Base-by-base conservation (phyloP, 2,329 filamentous ascomycete species). In the Aureobasidium lini region DNA sequence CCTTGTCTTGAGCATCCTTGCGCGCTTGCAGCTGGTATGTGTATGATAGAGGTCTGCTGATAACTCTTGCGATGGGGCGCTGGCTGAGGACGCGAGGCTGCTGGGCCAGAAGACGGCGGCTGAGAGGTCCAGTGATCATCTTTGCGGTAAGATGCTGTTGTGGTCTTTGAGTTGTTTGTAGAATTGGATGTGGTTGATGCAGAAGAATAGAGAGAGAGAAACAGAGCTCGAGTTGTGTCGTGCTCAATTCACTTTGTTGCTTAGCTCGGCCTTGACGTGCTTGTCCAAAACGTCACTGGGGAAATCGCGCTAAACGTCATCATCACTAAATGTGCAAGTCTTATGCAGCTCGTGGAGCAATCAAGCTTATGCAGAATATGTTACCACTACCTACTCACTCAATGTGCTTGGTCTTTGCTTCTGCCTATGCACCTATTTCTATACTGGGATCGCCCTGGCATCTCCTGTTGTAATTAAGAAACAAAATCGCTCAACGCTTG, bases 1-100 rank as follows among this genome's bases (percentile, higher is more conserved):
- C 80, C 61, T 77, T 78, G 69, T 75, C 74, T 65, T 76, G 71
- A n/a, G 72, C 63, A 61, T 77, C 73, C 63, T 79, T 79, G 46
- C 69, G 67, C 2, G 74, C 66, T 47, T 65, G 66, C 6, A 65
- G 62, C 18, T 64, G 66, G 31, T 66, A 68, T 8, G 66, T 54
- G 34, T 57, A 48, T n/a, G 60, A 59, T 23, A 62, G n/a, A 13
- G 46, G 49, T 34, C 60, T 61, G 57, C 36, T 53, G 18, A 59
- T 42, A 31, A 57, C 18, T 16, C 43, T 44, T 29, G 54, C 54
- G 18, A 57, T 4, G 3, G 42, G 54, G 34, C 54, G 54, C 39
- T 57, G 54, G 54, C 54, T 57, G 54, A 57, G 54, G 18, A 44
- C 39, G 48, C 48, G 56, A 59, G 56, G 56, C 18, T 43, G 36